Evolutionary conservation across 495 filamentous ascomycete species (phyloP), one percentile per base, ranked within the genome.

Genomic region (Sporormia fimetaria): DNA sequence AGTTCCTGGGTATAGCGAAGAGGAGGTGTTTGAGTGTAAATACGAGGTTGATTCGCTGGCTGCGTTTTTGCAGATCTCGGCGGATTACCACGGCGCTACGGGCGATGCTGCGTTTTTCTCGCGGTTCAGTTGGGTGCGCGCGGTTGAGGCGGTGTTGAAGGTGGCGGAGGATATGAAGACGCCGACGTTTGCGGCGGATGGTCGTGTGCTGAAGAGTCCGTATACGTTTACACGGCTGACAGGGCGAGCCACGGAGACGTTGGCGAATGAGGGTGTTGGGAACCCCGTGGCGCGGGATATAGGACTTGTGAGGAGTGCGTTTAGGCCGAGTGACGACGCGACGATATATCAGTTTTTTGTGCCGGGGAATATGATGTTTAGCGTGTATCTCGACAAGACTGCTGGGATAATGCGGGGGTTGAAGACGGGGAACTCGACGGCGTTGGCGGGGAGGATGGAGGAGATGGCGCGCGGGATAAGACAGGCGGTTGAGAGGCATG

Each of bases 41-140:
- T 80, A 73, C 54, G 78, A 81, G 52, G 64, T 82, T n/a, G 78
- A 81, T 56, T 74, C 68, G 9, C 63, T 82, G 0, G 76, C 78
- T 1, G 70, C 75, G 0, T 81, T 82, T 52, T 55, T 81, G 28
- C 67, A 79, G 55, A 63, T 80, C 40, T 75, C 70, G 16, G 53
- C 66, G 10, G 68, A 71, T 22, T 80, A 79, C 59, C 74, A 73
- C 54, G 59, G 59, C 18, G 57, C 60, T 2, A 79, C 75, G 0
- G 53, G 62, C 1, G 74, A 79, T 42, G 47, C 66, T 6, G 59
- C 56, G 6, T 78, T 78, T 57, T 80, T 81, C 40, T 63, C 61
- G 7, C 73, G 70, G 39, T 76, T 74, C 57, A 57, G 61, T 5
- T 81, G 76, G 76, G 64, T 76, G 14, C 29, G 66, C 0, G 73